Percentiles rank a stretch among this genome's conserved stretches.
Evolutionary conservation across 2,329 filamentous ascomycete species (phyloP).

Genomic region (Chaetomiaceae sp.): DNA sequence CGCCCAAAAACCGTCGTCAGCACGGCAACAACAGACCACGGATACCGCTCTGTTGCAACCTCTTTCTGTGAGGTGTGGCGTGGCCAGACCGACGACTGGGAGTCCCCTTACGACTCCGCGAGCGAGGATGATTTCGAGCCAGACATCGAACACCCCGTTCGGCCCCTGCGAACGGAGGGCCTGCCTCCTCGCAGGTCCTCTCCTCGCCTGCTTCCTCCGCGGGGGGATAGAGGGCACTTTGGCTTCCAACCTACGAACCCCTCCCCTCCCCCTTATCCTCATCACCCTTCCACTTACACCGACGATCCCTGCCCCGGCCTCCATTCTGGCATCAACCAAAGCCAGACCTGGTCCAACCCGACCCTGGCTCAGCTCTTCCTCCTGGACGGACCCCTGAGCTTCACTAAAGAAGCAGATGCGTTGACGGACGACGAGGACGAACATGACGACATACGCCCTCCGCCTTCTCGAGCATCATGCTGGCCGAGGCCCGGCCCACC

Average conservation of each 20-base stretch:
- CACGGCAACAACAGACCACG: slow-evolving; percentile 16
- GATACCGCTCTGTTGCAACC: slow-evolving; percentile 17
- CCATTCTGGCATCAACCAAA: neutral
- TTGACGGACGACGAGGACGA: slow-evolving; percentile 12
- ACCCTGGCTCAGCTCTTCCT: neutral
- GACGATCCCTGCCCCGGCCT: neutral
- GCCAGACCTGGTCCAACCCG: neutral
- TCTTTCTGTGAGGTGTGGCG: slow-evolving; percentile 26
- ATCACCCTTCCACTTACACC: neutral
- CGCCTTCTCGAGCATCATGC: neutral
- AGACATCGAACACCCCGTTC: slow-evolving; percentile 4
- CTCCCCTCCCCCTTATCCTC: neutral
- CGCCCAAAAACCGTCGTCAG: slow-evolving; percentile 6
- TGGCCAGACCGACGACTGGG: slow-evolving; percentile 25
- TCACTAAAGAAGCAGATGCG: slow-evolving; percentile 8
- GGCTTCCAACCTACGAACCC: neutral
- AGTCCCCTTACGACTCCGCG: slow-evolving; percentile 23
- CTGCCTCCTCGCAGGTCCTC: slow-evolving; percentile 6
- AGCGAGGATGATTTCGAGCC: slow-evolving; percentile 11
- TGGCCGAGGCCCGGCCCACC: neutral
- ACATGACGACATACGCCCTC: neutral
- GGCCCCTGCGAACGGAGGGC: slow-evolving; percentile 5
- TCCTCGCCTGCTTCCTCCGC: slow-evolving; percentile 6
- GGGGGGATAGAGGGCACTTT: slow-evolving; percentile 6
- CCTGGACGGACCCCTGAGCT: slow-evolving; percentile 1